Conservation (phyloP, 176 grass and related monocot species). For the Musa acuminata region DNA sequence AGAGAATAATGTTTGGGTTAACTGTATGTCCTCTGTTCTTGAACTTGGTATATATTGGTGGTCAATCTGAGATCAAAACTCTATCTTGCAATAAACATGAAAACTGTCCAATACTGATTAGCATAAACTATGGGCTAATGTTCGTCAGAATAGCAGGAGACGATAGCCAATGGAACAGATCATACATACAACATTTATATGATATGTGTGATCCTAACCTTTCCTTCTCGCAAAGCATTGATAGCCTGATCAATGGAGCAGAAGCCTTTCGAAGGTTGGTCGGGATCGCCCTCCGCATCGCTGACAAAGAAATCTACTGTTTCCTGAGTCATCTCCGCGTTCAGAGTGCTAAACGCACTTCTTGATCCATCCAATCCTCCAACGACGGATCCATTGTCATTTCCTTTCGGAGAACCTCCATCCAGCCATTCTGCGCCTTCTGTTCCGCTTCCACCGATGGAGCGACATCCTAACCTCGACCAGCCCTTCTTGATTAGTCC, state of each 20-base stretch:
- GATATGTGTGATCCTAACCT: conserved; percentile 23
- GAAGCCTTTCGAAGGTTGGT: conserved; percentile 67
- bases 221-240: conserved; percentile 49
- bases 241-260: conserved; percentile 69
- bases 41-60: neutral
- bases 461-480: conserved; percentile 47
- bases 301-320: conserved; percentile 74
- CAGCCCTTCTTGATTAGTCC: conserved; percentile 42
- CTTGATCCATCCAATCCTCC: conserved; percentile 25
- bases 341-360: conserved; percentile 51
- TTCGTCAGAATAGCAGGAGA: no score
- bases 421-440: conserved; percentile 22
- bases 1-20: conserved; percentile 32
- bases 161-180: no score
- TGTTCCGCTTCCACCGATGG: conserved; percentile 29
- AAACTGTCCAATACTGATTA: no score
- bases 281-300: conserved; percentile 70
- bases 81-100: no score
- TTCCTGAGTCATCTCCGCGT: conserved; percentile 82
- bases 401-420: conserved; percentile 31
- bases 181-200: no score
- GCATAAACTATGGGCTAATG: no score
- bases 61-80: no score
- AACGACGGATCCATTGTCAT: conserved; percentile 51
- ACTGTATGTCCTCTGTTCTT: neutral